Evolutionary conservation across 306 rosid genomes (phyloP).

Genomic region (Casuarina equisetifolia): DNA sequence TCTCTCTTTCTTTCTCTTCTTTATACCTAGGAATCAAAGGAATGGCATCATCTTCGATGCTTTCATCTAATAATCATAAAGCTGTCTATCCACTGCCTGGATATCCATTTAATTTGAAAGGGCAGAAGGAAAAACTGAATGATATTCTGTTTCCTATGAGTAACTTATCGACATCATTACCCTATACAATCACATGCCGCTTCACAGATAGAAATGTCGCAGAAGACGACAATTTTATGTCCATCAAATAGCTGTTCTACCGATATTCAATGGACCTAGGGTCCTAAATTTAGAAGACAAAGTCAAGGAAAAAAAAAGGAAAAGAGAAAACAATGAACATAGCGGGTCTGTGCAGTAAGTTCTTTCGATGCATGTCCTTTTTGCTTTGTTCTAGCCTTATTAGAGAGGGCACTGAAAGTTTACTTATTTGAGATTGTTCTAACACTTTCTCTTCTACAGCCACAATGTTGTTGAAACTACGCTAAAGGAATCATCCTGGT

Average conservation of each 20-base stretch:
- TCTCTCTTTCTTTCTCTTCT: background rate
- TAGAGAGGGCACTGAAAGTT: background rate
- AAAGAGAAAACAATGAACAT: too few relatives aligned
- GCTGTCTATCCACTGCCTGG: background rate
- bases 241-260: too few relatives aligned
- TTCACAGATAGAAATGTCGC: too few relatives aligned
- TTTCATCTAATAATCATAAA: background rate
- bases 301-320: too few relatives aligned
- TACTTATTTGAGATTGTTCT: background rate
- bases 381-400: background rate
- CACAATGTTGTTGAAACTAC: background rate
- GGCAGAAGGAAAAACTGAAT: too few relatives aligned
- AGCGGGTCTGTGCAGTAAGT: too few relatives aligned
- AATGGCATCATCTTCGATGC: background rate
- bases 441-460: background rate
- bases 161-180: too few relatives aligned
- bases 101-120: background rate
- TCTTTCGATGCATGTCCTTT: background rate
- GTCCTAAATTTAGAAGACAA: too few relatives aligned
- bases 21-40: background rate
- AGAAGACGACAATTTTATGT: too few relatives aligned
- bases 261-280: too few relatives aligned
- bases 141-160: too few relatives aligned
- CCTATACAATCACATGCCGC: too few relatives aligned
- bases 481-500: constrained; percentile 16